A percentile compares a stretch with the other conserved stretches of the same genome.
Evolutionary conservation across 2,329 filamentous ascomycete genomes (phyloP).

Genomic region (Colletotrichum karsti): DNA sequence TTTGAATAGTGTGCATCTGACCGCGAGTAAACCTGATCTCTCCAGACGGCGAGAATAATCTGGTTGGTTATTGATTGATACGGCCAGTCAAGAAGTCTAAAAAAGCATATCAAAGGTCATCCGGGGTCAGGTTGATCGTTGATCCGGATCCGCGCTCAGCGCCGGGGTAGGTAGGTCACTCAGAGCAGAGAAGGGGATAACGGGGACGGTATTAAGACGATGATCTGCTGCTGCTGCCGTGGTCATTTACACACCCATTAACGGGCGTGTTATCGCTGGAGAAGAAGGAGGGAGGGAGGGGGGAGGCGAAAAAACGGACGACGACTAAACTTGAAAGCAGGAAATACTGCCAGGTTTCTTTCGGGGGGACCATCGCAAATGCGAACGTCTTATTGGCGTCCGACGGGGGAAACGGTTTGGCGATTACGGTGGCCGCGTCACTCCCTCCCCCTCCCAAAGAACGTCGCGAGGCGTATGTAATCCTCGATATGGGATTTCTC

Average conservation of each 20-base stretch:
- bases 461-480: neutral
- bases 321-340: too few species aligned
- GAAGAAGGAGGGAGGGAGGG: neutral
- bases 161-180: neutral
- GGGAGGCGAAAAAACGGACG: neutral
- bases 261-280: neutral
- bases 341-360: too few species aligned
- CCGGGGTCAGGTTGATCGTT: neutral
- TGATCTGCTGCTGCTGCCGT: neutral
- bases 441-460: too few species aligned
- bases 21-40: too few species aligned
- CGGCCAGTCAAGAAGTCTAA: too few species aligned
- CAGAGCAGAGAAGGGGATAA: neutral
- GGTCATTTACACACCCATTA: neutral
- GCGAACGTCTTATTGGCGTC: neutral
- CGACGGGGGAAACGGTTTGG: neutral
- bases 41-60: too few species aligned
- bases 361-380: neutral
- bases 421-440: neutral
- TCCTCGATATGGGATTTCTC: too few species aligned
- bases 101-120: neutral
- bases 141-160: neutral
- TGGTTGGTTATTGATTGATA: too few species aligned
- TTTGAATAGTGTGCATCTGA: too few species aligned
- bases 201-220: neutral